Evolutionary conservation across 495 filamentous ascomycete species (phyloP).

Genomic region (Penicillium ochrochloron): DNA sequence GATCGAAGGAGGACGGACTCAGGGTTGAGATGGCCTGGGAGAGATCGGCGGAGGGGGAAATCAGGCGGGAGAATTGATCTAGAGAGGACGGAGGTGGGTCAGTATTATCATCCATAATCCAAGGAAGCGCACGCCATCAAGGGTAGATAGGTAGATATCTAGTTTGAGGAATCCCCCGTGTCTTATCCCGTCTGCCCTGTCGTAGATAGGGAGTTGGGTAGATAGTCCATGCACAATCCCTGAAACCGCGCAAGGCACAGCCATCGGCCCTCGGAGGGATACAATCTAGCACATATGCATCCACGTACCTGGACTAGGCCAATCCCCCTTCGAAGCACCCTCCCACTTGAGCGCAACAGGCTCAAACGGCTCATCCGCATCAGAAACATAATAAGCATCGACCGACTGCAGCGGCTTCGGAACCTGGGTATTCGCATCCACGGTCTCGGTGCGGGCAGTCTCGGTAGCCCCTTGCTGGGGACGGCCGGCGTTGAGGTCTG

Average conservation of each 20-base stretch:
- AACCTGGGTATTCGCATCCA: conserved; percentile 51
- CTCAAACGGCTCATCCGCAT: conserved; percentile 84
- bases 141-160: neutral
- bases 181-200: too few relatives aligned
- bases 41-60: conserved; percentile 40
- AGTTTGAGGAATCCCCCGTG: too few relatives aligned
- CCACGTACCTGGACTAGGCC: conserved; percentile 65
- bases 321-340: conserved; percentile 51
- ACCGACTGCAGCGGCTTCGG: conserved; percentile 61
- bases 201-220: neutral
- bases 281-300: neutral
- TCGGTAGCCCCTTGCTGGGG: conserved; percentile 34
- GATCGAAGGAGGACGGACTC: conserved; percentile 46
- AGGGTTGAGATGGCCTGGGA: conserved; percentile 41
- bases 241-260: neutral
- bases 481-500: conserved; percentile 58
- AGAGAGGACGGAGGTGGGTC: conserved; percentile 5
- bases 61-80: conserved; percentile 47
- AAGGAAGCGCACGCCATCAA: conserved; percentile 3
- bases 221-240: neutral
- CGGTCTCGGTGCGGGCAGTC: conserved; percentile 54
- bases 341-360: conserved; percentile 69
- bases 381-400: conserved; percentile 72
- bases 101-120: conserved; percentile 6
- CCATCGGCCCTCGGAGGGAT: neutral